phyloP scores from a whole-genome alignment of 148 eudicot genomes.

The Fagopyrum homotropicum region DNA sequence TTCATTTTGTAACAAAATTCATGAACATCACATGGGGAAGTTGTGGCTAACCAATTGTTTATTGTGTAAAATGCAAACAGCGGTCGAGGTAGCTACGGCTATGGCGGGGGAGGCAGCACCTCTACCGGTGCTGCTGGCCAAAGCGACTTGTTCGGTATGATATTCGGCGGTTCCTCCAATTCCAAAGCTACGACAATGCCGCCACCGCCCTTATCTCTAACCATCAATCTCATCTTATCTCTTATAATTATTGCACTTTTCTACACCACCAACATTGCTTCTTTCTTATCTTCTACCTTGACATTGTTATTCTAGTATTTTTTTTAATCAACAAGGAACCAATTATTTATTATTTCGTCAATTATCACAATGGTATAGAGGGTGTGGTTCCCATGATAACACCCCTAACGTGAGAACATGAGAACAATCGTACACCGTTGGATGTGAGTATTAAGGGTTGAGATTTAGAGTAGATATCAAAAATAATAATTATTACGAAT shows the following conservation, averaged over 20 bases:
- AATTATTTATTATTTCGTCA: too few relatives aligned
- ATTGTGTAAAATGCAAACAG: slow-evolving; percentile 10
- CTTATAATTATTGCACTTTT: slow-evolving; percentile 16
- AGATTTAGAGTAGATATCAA: too few relatives aligned
- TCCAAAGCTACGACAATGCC: slow-evolving; percentile 1
- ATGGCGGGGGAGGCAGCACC: slow-evolving; percentile 17
- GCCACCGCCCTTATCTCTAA: slow-evolving; percentile 11
- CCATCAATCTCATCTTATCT: slow-evolving; percentile 11
- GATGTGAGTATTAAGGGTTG: too few relatives aligned
- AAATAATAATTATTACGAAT: too few relatives aligned
- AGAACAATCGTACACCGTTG: too few relatives aligned
- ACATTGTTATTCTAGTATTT: slow-evolving; percentile 15
- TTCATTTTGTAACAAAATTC: not conserved
- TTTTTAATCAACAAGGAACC: slow-evolving; percentile 7
- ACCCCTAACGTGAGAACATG: too few relatives aligned
- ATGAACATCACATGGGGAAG: not conserved
- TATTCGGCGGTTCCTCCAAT: slow-evolving; percentile 14
- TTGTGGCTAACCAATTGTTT: not conserved
- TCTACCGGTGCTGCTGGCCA: slow-evolving; percentile 15
- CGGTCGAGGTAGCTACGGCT: slow-evolving; percentile 13
- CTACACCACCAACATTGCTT: slow-evolving; percentile 15
- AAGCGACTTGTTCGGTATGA: slow-evolving; percentile 29
- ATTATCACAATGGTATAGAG: too few relatives aligned
- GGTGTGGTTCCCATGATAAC: too few relatives aligned
- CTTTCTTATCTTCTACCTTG: slow-evolving; percentile 10